Conservation (phyloP, 495 filamentous ascomycete genomes). For the Hypoxylon lenormandii region DNA sequence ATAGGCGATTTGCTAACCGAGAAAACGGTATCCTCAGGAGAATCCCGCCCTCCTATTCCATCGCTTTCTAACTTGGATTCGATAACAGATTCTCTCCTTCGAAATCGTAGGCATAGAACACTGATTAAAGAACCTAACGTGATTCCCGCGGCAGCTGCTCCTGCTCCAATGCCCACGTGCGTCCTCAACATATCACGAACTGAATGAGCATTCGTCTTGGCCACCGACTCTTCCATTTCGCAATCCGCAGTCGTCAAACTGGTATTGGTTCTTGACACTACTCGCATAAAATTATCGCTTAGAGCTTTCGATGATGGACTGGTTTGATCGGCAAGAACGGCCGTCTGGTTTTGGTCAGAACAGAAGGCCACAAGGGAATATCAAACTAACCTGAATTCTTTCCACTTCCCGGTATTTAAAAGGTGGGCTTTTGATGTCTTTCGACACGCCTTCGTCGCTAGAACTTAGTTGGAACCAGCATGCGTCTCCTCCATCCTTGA, state of each 20-base stretch:
- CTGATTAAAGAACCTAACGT: not conserved
- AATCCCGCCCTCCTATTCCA: not conserved
- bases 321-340: not conserved
- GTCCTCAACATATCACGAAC: not conserved
- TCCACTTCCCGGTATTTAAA: conserved; percentile 4
- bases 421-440: not conserved
- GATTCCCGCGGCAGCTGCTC: not conserved
- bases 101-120: not conserved
- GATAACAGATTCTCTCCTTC: not conserved
- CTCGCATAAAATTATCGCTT: not conserved
- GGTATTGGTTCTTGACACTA: not conserved
- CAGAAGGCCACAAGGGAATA: not conserved
- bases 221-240: not conserved
- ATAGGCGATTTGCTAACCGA: not conserved
- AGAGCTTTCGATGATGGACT: not conserved
- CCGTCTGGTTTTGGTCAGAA: not conserved
- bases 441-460: not conserved
- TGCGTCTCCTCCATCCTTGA: not conserved
- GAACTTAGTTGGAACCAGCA: conserved; percentile 4
- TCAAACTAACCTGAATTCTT: not conserved
- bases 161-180: not conserved
- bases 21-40: not conserved
- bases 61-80: not conserved
- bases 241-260: not conserved
- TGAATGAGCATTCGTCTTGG: not conserved